These are phyloP conservation scores for Selaginella tamariscina DNA, from an alignment of 75 land plant genomes.

Conservation along the genomic window DNA sequence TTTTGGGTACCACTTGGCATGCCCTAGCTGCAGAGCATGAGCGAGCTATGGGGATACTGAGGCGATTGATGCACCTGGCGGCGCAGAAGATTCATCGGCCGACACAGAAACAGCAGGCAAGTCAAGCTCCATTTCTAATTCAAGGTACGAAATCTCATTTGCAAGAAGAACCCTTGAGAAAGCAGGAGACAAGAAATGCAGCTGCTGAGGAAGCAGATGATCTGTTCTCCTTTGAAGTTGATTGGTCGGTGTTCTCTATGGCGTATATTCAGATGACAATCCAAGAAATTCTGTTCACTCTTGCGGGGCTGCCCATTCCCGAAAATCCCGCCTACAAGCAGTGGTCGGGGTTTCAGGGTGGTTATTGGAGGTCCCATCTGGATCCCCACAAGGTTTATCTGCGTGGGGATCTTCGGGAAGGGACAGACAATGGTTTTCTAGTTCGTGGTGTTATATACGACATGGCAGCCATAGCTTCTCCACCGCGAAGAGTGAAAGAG, in stretches of 20 bases:
- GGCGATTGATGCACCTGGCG: neutral
- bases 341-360: neutral
- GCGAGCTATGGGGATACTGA: neutral
- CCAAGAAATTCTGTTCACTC: neutral
- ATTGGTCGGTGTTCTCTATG: neutral
- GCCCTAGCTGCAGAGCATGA: too few species aligned
- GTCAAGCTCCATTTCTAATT: neutral
- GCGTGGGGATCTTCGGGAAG: neutral
- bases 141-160: neutral
- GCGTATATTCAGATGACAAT: neutral
- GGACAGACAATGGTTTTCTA: constrained; percentile 12
- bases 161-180: neutral
- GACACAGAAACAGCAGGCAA: neutral
- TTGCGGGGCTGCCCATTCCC: neutral
- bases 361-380: neutral
- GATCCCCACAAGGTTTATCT: neutral
- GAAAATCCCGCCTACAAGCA: neutral
- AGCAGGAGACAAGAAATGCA: neutral
- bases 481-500: neutral
- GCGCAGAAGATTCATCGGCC: neutral
- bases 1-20: too few species aligned
- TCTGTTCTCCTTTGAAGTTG: neutral
- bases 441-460: constrained; percentile 28
- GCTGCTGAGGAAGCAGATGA: neutral
- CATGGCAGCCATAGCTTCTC: constrained; percentile 21